Evolutionary conservation across 2,329 filamentous ascomycete species (phyloP).

Genomic region (Penicillium sp.): DNA sequence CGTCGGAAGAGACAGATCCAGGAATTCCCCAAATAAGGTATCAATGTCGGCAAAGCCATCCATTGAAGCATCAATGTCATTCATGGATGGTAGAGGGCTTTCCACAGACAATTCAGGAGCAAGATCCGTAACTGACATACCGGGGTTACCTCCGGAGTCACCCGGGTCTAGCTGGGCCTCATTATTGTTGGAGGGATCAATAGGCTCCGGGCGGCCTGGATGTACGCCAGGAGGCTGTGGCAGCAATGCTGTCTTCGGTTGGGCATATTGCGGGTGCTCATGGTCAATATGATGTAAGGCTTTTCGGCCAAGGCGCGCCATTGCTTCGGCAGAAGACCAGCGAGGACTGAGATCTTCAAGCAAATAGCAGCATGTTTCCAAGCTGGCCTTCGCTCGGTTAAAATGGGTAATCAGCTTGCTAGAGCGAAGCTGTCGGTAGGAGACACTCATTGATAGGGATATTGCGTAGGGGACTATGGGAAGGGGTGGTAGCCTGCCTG

Average conservation of each 20-base stretch:
- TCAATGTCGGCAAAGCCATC: constrained; percentile 36
- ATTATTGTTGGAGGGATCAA: background rate
- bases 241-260: background rate
- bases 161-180: background rate
- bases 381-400: constrained; percentile 35
- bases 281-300: constrained; percentile 35
- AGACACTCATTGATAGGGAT: constrained; percentile 56
- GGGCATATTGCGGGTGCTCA: constrained; percentile 9
- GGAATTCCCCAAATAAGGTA: constrained; percentile 35
- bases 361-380: constrained; percentile 38
- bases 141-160: background rate
- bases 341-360: constrained; percentile 35
- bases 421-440: constrained; percentile 58
- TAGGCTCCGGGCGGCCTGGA: background rate
- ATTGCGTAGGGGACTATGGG: constrained; percentile 59
- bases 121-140: background rate
- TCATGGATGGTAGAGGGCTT: constrained; percentile 48
- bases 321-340: constrained; percentile 45
- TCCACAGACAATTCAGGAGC: constrained; percentile 10
- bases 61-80: constrained; percentile 31
- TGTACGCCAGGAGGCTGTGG: background rate
- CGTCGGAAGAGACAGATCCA: constrained; percentile 37
- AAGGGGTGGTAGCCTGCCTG: constrained; percentile 50
- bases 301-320: constrained; percentile 42
- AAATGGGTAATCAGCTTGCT: constrained; percentile 47